Evolutionary conservation across 2,329 filamentous ascomycete species (phyloP).

Genomic region (Fusarium irregulare): DNA sequence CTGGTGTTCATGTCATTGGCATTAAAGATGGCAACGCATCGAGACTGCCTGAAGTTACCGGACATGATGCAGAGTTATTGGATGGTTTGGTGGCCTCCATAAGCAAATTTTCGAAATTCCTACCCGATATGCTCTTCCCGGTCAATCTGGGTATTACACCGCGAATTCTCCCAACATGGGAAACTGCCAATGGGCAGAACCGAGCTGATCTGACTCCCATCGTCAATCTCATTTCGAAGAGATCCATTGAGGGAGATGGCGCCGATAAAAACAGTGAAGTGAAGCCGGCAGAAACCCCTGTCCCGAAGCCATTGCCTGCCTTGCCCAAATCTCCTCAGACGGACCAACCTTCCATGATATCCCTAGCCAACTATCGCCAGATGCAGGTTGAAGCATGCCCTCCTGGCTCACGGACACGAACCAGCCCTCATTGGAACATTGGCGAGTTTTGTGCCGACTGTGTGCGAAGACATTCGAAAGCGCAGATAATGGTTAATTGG

Average conservation of each 20-base stretch:
- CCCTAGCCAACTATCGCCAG: constrained; percentile 53
- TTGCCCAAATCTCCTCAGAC: constrained; percentile 7
- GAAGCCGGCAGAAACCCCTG: constrained; percentile 13
- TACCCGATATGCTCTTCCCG: constrained; percentile 86
- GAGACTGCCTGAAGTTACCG: constrained; percentile 51
- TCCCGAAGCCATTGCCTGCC: neutral
- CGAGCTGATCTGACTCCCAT: constrained; percentile 45
- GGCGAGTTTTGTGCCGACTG: constrained; percentile 74
- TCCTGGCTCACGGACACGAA: constrained; percentile 68
- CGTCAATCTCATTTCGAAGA: constrained; percentile 47
- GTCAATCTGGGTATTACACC: constrained; percentile 74
- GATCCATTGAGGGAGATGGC: constrained; percentile 28
- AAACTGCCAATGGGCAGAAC: constrained; percentile 59
- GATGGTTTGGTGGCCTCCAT: constrained; percentile 73
- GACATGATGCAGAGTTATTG: constrained; percentile 52
- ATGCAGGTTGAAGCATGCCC: constrained; percentile 68
- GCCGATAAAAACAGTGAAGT: neutral
- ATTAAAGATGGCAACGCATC: constrained; percentile 73
- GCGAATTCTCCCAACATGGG: constrained; percentile 65
- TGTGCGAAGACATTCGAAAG: constrained; percentile 71
- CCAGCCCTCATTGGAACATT: constrained; percentile 70
- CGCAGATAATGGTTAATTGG: constrained; percentile 76
- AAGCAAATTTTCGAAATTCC: constrained; percentile 73
- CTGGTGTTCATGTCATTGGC: constrained; percentile 61
- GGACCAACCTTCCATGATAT: constrained; percentile 17